A percentile compares a stretch with the other conserved stretches of the same genome.
Conservation (phyloP, 495 filamentous ascomycete species). For the Trichocladium uniseriatum region DNA sequence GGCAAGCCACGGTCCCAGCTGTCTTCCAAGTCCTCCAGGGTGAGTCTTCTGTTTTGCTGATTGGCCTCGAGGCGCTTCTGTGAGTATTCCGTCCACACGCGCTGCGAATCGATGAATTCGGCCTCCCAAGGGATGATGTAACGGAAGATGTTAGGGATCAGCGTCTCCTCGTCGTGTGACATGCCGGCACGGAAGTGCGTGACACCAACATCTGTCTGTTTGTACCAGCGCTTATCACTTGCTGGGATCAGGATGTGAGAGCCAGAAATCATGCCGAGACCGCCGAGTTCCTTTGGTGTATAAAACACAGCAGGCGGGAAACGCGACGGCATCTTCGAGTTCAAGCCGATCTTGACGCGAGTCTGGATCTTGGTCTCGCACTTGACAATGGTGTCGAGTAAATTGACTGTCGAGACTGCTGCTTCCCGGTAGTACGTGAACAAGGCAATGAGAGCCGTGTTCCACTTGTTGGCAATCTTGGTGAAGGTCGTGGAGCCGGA, state of each 20-base stretch:
- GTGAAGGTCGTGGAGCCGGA: slow-evolving; percentile 98
- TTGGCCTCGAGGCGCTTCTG: slow-evolving; percentile 97
- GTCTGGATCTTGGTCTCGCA: slow-evolving; percentile 99
- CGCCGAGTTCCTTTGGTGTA: slow-evolving; percentile 96
- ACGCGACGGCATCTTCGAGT: slow-evolving; percentile 99
- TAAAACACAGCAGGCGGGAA: slow-evolving; percentile 99
- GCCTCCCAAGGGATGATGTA: slow-evolving; percentile 99
- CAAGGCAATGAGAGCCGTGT: slow-evolving; percentile 93
- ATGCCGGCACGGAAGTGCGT: slow-evolving; percentile 97
- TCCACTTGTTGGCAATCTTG: slow-evolving; percentile 99
- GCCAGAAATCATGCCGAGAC: slow-evolving; percentile 97
- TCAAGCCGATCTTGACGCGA: slow-evolving; percentile 95
- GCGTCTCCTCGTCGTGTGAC: slow-evolving; percentile 95
- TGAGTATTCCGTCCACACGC: slow-evolving; percentile 98
- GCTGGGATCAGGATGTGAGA: slow-evolving; percentile 97
- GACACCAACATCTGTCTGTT: slow-evolving; percentile 95
- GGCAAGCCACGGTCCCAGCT: slow-evolving; percentile 98
- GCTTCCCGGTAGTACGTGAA: slow-evolving; percentile 99
- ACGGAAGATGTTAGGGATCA: slow-evolving; percentile 98
- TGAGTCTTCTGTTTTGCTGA: slow-evolving; percentile 91
- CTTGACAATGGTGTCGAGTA: slow-evolving; percentile 97
- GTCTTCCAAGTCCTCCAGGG: slow-evolving; percentile 94
- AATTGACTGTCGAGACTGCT: slow-evolving; percentile 89
- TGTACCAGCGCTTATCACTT: slow-evolving; percentile 95
- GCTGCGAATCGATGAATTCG: slow-evolving; percentile 97